phyloP scores from a whole-genome alignment of 2,329 filamentous ascomycete species.

The Chrysoporthe puriensis region DNA sequence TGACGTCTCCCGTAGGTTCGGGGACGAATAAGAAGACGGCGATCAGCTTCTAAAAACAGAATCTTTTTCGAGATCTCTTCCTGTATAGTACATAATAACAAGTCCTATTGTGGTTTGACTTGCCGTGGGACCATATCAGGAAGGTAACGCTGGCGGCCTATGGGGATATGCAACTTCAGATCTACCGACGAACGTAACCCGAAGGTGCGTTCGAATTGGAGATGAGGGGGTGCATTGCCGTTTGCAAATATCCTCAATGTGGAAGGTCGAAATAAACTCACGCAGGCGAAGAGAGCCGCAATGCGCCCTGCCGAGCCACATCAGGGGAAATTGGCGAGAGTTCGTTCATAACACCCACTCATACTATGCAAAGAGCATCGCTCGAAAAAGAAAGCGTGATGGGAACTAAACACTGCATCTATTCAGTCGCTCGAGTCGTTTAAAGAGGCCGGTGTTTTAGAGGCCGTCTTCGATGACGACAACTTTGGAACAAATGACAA shows the following conservation, averaged over 20 bases:
- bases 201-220: neutral
- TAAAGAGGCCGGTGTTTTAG: conserved; percentile 6
- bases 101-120: neutral
- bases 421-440: neutral
- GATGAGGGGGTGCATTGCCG: neutral
- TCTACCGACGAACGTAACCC: conserved; percentile 18
- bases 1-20: neutral
- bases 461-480: conserved; percentile 17
- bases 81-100: neutral
- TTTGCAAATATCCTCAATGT: neutral
- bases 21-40: neutral
- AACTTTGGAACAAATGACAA: conserved; percentile 13
- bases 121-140: conserved; percentile 2
- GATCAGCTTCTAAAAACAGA: neutral
- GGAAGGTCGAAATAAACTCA: conserved; percentile 21
- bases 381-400: neutral
- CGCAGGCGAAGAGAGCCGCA: conserved; percentile 19
- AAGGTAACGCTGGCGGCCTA: conserved; percentile 13
- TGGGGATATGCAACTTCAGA: conserved; percentile 3
- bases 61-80: neutral
- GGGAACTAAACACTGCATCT: neutral
- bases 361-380: neutral
- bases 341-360: neutral
- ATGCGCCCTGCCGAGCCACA: neutral
- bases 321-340: neutral